Evolutionary conservation across 768 basidiomycete genomes (phyloP), one percentile per base, ranked within the genome.

Genomic region (Coprinellus aureogranulatus): DNA sequence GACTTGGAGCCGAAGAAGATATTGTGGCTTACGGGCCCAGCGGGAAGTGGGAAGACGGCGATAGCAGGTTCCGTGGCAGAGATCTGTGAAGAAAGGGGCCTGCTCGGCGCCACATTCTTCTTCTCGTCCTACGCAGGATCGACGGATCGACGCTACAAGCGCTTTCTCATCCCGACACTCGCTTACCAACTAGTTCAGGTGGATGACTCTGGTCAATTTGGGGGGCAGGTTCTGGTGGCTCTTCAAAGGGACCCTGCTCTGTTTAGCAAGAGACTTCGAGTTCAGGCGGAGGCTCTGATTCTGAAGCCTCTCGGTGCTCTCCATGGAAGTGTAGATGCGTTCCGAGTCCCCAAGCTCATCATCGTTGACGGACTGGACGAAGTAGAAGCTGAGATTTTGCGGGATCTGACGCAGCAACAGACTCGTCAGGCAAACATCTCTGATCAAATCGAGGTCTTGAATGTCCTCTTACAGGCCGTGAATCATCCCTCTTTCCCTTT

Each of bases 351-450:
- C 18, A 55, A 34, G 27, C 28, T 46, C 30, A 48, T 55, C 50
- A 44, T 61, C 14, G 55, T 59, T 25, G 61, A 61, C 44, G 61
- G 61, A 4, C 31, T 61, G 9, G 61, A 61, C 40, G 61, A 59
- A 30, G 58, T 57, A 40, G 1, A 39, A 2, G 61, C 54, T 12
- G 48, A 49, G 25, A 49, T 14, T 28, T 2, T 28, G 2, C 27
- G 27, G 20, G n/a, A 49, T 8, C 48, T 28, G 20, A 10, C 25
- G 16, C 48, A 12, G 8, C 8, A 10, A 12, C 26, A 30, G 20
- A 20, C 9, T 28, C 48, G 27, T 8, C 48, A 49, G 12, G 28
- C 25, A 8, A 52, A 34, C 9, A 31, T 49, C 14, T 3, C 27
- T 11, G 45, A 48, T 45, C 53, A 44, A 25, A n/a, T 23, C 5